Base-by-base conservation (phyloP, 345 rosid species). In the Camelina laxa region DNA sequence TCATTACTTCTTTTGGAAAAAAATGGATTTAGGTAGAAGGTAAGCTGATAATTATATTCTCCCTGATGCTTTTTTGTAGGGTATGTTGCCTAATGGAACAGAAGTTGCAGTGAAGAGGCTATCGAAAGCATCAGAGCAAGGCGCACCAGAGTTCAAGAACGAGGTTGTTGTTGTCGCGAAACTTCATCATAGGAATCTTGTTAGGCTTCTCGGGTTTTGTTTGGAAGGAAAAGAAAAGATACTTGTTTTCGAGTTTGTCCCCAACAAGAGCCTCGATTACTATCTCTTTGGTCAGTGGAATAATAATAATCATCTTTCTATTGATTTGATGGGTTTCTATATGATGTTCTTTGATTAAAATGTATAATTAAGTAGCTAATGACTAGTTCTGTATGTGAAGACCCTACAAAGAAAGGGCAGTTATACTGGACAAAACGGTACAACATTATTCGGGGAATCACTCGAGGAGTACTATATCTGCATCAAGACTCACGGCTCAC, bases 401-500 rank as follows among this genome's bases (percentile, higher is more conserved):
- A 83, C 54, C 30, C 60, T 0, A 59, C 21, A 13, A 79, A 55
- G 51, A 67, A 67, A 35, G 30, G 64, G 14, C 56, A 36, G 6
- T 31, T 70, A 44, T 22, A 70, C 36, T 70, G 74, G 74, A 56
- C 21, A 24, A 41, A 9, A 16, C 57, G 74, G 1, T 44, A 24
- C 53, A 70, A 57, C 4, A 70, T 70, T 14, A 45, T 70, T 6
- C 13, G 0, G 1, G 74, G 74, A 12, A 70, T 70, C 31, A 49
- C 74, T 45, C 24, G 65, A 57, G 74, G 74, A 42, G 13, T 70
- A 17, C 33, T 70, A 3, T 70, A 70, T 49, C 74, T 70, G 19
- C 73, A 69, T 24, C 38, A 74, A 77, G 80, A 77, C 22, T 77
- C 76, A 6, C 38, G 61, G 13, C 20, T 68, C 10, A 54, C 6